Base-by-base conservation (phyloP, 2,329 filamentous ascomycete genomes). In the Sphaerostilbella broomeana region DNA sequence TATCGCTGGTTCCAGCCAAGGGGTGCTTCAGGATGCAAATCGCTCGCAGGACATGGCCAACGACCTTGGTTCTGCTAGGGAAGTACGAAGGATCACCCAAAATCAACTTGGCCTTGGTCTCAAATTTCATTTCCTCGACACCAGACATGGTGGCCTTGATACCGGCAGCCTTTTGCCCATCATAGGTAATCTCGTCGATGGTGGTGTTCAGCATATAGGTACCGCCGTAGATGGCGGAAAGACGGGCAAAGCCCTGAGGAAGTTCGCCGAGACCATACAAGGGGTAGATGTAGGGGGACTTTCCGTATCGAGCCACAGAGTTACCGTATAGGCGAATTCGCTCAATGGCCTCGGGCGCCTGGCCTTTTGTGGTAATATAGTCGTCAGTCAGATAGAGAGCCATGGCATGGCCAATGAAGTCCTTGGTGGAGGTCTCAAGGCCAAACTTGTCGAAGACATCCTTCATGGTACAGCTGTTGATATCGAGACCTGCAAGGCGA, bases 181-280 rank as follows among this genome's bases (percentile, higher is more conserved):
- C 86, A 60, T 92, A 94, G 46, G 84, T 64, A 50, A 98, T 70
- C 71, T 98, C 92, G 48, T 97, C 85, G 40, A 98, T 77, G 52
- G 81, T 80, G 52, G 92, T 94, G 74, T 97, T 97, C 57, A 98
- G 82, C 89, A 98, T 98, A 70, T 98, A 98, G 35, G 92, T 98
- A 53, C 92, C 92, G 50, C 92, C 92, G 61, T 98, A 97, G 67
- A 98, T 97, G 63, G 92, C 92, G 27, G 89, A 95, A 39, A 98
- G 78, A 64, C 92, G 89, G 48, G 92, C 92, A 57, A 98, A 98
- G 44, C 90, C 90, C 68, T 98, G 92, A 24, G 92, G 94, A 41
- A 98, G 83, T 71, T 98, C 92, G 61, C 86, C 92, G 35, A 98
- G 80, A 47, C 92, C 92, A 69, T 98, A 98, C 21, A 97, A 81